These are phyloP conservation scores for Aspergillus floridensis DNA, from an alignment of 2,329 filamentous ascomycete genomes.

Conservation along the genomic window DNA sequence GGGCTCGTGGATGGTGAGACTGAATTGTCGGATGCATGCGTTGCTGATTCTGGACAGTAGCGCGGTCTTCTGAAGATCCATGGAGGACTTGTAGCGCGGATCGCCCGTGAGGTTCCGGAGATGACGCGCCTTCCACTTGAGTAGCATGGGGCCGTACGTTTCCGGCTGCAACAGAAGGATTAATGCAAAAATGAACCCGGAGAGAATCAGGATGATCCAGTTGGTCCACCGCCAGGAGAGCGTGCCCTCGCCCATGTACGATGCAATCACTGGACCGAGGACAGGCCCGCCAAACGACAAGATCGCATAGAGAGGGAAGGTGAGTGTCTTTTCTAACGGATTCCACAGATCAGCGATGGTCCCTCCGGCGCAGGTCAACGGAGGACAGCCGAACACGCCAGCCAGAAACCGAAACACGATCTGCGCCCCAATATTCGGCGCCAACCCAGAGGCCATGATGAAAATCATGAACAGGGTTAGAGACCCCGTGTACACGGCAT, in stretches of 20 bases:
- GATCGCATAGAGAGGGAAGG: conserved; percentile 52
- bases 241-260: conserved; percentile 23
- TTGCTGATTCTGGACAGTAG: conserved; percentile 43
- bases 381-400: conserved; percentile 49
- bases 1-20: conserved; percentile 49
- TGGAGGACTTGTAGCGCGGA: conserved; percentile 46
- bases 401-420: conserved; percentile 52
- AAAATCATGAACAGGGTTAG: conserved; percentile 50
- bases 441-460: conserved; percentile 48
- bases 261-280: conserved; percentile 22
- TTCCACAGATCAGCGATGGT: conserved; percentile 49
- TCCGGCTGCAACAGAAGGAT: conserved; percentile 50
- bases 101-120: conserved; percentile 44
- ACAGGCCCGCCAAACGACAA: conserved; percentile 41
- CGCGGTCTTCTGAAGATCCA: conserved; percentile 46
- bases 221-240: conserved; percentile 43
- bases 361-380: conserved; percentile 47
- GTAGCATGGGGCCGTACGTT: conserved; percentile 48
- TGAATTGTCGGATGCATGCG: conserved; percentile 50
- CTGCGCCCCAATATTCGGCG: conserved; percentile 51
- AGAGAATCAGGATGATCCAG: conserved; percentile 45
- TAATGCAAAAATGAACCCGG: conserved; percentile 32
- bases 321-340: conserved; percentile 48
- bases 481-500: conserved; percentile 50
- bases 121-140: conserved; percentile 47